Evolutionary conservation across 164 flowering plant genomes (phyloP).

Genomic region (Aristolochia californica): DNA sequence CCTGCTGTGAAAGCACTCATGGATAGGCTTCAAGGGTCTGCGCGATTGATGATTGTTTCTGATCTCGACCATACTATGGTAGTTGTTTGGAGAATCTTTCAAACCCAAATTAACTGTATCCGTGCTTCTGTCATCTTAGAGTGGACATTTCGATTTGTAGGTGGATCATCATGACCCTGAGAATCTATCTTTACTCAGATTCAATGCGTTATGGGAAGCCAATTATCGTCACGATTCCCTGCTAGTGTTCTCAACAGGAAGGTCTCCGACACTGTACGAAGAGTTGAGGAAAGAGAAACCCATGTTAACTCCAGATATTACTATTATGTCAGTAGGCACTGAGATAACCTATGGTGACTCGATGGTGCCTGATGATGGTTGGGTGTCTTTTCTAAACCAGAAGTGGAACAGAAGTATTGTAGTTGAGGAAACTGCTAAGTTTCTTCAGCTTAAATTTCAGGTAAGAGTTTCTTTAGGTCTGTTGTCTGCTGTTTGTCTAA

Average conservation of each 20-base stretch:
- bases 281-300: constrained; percentile 93
- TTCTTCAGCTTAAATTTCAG: constrained; percentile 79
- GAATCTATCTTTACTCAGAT: constrained; percentile 71
- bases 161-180: constrained; percentile 95
- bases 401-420: constrained; percentile 81
- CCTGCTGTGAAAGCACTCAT: constrained; percentile 15
- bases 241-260: constrained; percentile 91
- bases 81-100: constrained; percentile 6
- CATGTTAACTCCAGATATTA: constrained; percentile 89
- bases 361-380: constrained; percentile 86
- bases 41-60: constrained; percentile 91
- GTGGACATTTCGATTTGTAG: constrained; percentile 27
- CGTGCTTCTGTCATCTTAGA: neutral
- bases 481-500: neutral
- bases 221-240: constrained; percentile 74
- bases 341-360: constrained; percentile 87
- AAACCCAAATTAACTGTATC: neutral
- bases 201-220: constrained; percentile 90
- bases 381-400: constrained; percentile 63
- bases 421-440: constrained; percentile 64
- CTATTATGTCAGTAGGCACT: constrained; percentile 97
- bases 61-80: constrained; percentile 99
- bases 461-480: constrained; percentile 19
- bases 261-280: constrained; percentile 83
- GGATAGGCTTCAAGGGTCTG: constrained; percentile 54